Evolutionary conservation across 768 basidiomycete species (phyloP), one percentile per base, ranked within the genome.

Genomic region (Tricholomella constricta): DNA sequence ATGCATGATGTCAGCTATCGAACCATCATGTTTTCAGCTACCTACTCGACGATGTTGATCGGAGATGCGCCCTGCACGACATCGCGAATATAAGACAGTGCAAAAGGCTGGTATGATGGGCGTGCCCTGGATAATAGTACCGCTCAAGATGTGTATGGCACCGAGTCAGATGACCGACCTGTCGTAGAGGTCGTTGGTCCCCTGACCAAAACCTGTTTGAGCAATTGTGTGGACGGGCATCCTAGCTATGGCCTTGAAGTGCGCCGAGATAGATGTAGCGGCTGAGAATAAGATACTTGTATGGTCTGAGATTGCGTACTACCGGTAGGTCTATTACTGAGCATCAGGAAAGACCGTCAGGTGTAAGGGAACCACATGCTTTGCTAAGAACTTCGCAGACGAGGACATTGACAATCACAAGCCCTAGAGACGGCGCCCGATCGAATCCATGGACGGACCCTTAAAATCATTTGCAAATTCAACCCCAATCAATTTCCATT

Each of bases 111-210:
- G 68, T 96, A 97, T 0, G 90, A 86, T 1, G 95, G 95, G 2
- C 95, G 83, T 0, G 79, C 87, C 34, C 91, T 92, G 17, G 17
- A 44, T 3, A 26, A 61, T 15, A 5, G 40, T 17, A 36, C 29
- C 2, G 12, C 25, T 36, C 53, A 14, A 54, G 42, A 27, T 45
- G 49, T 45, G 5, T 41, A 26, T 32, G 36, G 17, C 45, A 23
- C 38, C 46, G 22, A 45, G 15, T 37, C n/a, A 36, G 40, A 23
- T 42, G 27, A 19, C 32, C 4, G 32, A 86, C 88, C 80, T 75
- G 60, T 93, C 86, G 62, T 93, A 93, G 3, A 90, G 70, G 42
- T 90, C 89, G 64, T 93, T 95, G 1, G 91, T 94, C 1, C 91
- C 94, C 15, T 72, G 63, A 1, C 82, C 88, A 61, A 93, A 96